Conservation (phyloP, 2,329 filamentous ascomycete species). For the Aspergillus clavatus region DNA sequence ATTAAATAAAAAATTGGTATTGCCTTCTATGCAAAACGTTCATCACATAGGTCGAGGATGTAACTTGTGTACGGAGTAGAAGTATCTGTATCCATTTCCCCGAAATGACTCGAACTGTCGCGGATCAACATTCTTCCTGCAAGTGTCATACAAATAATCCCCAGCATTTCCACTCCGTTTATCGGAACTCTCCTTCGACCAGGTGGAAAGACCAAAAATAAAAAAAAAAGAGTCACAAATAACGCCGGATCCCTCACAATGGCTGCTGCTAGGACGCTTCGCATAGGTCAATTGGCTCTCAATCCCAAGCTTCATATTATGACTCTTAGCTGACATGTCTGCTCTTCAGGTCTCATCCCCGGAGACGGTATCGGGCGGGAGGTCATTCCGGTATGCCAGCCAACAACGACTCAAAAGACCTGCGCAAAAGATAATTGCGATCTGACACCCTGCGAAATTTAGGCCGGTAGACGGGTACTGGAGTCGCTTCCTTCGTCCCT, state of each 20-base stretch:
- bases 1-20: too few species aligned
- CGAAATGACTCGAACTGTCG: too few species aligned
- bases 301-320: background rate
- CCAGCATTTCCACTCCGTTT: conserved; percentile 24
- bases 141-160: conserved; percentile 15
- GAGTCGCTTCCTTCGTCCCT: conserved; percentile 90
- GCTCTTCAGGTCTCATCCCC: conserved; percentile 74
- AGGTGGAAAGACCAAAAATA: too few species aligned
- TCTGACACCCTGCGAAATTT: conserved; percentile 8
- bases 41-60: too few species aligned
- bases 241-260: conserved; percentile 21
- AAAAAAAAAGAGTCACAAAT: conserved; percentile 4
- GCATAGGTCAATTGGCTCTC: conserved; percentile 56
- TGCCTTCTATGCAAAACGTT: too few species aligned
- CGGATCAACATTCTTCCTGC: conserved; percentile 17
- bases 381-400: conserved; percentile 74
- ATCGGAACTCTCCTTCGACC: conserved; percentile 8
- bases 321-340: conserved; percentile 11
- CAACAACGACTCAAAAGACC: conserved; percentile 5
- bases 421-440: conserved; percentile 8
- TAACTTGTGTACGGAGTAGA: too few species aligned
- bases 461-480: conserved; percentile 78
- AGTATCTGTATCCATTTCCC: too few species aligned
- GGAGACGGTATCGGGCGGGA: conserved; percentile 98
- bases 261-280: conserved; percentile 57